phyloP scores from a whole-genome alignment of 257 asterid species.

The Solanum lignicaule region DNA sequence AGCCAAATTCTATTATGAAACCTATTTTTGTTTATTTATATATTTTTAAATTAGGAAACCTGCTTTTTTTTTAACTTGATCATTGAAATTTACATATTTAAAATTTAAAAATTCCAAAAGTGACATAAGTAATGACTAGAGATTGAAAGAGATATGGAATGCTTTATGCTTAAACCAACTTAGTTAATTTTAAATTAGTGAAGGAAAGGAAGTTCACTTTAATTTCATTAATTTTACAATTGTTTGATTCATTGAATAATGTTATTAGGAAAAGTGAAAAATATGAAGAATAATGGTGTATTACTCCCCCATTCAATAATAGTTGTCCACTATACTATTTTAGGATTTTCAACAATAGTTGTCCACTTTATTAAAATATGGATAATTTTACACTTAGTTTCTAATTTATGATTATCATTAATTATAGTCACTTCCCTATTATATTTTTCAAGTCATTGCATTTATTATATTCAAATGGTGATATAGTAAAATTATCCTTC shows the following conservation, averaged over 20 bases:
- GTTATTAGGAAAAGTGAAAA: background rate
- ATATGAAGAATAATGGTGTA: background rate
- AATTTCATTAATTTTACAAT: background rate
- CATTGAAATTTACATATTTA: background rate
- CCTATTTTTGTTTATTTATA: background rate
- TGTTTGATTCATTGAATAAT: background rate
- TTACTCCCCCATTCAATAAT: no score
- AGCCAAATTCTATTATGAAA: background rate
- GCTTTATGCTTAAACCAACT: background rate
- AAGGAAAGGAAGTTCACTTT: background rate
- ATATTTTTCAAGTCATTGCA: no score
- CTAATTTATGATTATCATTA: no score
- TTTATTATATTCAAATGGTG: no score
- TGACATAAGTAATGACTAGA: background rate
- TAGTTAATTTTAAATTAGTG: background rate
- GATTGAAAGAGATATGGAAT: background rate
- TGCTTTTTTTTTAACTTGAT: background rate
- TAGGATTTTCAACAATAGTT: no score
- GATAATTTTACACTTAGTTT: no score
- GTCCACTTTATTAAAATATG: no score
- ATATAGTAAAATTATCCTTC: no score
- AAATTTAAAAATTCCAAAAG: background rate
- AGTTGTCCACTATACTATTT: no score
- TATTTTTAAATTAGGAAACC: background rate
- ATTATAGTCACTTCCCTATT: no score